A percentile compares a stretch with the other conserved stretches of the same genome.
phyloP scores from a whole-genome alignment of 768 basidiomycete species.

The Boletus barrowsii region DNA sequence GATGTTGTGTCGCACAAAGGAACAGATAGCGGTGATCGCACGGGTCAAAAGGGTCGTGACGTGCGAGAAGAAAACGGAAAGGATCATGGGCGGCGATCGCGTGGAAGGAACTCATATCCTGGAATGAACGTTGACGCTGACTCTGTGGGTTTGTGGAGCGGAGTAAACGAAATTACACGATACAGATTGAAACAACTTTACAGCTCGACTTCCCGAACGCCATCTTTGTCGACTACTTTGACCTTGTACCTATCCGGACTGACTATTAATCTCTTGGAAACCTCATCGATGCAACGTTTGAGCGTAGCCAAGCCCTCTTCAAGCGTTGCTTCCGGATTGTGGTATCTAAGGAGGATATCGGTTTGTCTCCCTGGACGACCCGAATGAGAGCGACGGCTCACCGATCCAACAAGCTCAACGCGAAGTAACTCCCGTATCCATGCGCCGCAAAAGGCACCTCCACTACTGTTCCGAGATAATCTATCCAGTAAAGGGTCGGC shows the following conservation, averaged over 20 bases:
- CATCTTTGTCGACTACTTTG: constrained; percentile 91
- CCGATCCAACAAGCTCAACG: constrained; percentile 88
- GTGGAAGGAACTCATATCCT: constrained; percentile 30
- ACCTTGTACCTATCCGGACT: constrained; percentile 81
- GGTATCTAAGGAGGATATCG: constrained; percentile 56
- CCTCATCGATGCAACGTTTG: constrained; percentile 85
- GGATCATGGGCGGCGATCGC: constrained; percentile 53
- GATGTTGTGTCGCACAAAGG: constrained; percentile 6
- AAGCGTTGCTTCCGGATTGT: constrained; percentile 79
- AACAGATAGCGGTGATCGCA: constrained; percentile 22
- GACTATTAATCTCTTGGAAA: constrained; percentile 78
- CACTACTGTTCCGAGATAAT: constrained; percentile 89
- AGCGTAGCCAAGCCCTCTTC: constrained; percentile 86
- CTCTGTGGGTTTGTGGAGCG: background rate
- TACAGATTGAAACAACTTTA: constrained; percentile 26
- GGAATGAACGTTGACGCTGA: constrained; percentile 8
- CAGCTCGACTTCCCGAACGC: constrained; percentile 76
- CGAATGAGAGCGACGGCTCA: constrained; percentile 29
- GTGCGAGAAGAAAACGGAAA: constrained; percentile 51
- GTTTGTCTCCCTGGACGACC: background rate
- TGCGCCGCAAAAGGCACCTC: constrained; percentile 93
- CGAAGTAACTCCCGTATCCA: constrained; percentile 93
- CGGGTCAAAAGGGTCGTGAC: constrained; percentile 40
- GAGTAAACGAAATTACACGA: constrained; percentile 4
- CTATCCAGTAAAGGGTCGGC: constrained; percentile 91